Evolutionary conservation across 306 rosid species (phyloP).

Genomic region (Gleditsia sinensis): DNA sequence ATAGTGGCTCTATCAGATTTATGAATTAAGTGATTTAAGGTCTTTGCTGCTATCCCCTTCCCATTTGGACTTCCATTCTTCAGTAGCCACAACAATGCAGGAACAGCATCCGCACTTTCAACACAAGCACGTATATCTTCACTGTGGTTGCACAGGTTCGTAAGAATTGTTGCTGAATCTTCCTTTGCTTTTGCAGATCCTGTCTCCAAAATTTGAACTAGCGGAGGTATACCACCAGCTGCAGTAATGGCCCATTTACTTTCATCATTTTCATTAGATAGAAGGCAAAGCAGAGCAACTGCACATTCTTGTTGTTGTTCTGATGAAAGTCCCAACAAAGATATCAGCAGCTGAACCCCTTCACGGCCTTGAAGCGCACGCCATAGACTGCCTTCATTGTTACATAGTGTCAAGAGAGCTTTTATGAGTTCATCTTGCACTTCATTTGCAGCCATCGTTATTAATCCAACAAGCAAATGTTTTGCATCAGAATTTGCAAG

Average conservation of each 20-base stretch:
- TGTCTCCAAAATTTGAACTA: conserved; percentile 95
- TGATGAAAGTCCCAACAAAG: conserved; percentile 95
- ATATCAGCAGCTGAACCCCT: conserved; percentile 92
- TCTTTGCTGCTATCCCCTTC: conserved; percentile 97
- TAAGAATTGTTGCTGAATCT: conserved; percentile 94
- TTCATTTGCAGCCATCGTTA: conserved; percentile 93
- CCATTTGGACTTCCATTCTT: conserved; percentile 98
- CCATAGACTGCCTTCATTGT: conserved; percentile 87
- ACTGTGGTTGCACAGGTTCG: conserved; percentile 95
- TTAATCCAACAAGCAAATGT: conserved; percentile 90
- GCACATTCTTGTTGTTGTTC: conserved; percentile 99
- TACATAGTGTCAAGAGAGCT: conserved; percentile 82
- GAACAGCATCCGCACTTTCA: conserved; percentile 99
- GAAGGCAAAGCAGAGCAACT: conserved; percentile 88
- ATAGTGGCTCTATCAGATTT: conserved; percentile 95
- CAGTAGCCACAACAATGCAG: conserved; percentile 91
- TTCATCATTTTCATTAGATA: conserved; percentile 95
- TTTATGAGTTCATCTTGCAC: conserved; percentile 92
- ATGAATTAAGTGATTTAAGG: conserved; percentile 93
- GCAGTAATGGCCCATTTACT: conserved; percentile 99
- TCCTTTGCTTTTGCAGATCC: conserved; percentile 97
- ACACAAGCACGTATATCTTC: conserved; percentile 99
- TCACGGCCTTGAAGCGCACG: conserved; percentile 94
- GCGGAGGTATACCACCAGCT: conserved; percentile 99
- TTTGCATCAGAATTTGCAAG: conserved; percentile 88